phyloP scores from a whole-genome alignment of 2,329 filamentous ascomycete species.

The Pseudogymnoascus sp. region DNA sequence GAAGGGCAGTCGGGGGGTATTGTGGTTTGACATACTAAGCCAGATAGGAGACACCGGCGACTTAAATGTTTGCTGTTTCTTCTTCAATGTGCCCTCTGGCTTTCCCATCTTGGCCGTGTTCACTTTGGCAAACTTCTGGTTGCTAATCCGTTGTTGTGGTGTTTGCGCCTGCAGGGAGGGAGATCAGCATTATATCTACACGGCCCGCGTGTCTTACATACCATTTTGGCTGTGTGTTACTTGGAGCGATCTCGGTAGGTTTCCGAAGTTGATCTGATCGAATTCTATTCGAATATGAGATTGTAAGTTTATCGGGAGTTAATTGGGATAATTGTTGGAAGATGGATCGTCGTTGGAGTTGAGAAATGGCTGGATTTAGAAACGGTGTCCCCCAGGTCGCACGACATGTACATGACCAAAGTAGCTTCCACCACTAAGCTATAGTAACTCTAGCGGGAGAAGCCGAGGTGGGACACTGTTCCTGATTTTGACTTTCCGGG shows the following conservation, averaged over 20 bases:
- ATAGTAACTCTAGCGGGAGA: conserved; percentile 1
- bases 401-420: conserved; percentile 1
- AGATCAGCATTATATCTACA: not conserved
- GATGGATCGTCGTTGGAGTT: conserved; percentile 7
- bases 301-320: not conserved
- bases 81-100: conserved; percentile 57
- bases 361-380: conserved; percentile 1
- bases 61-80: conserved; percentile 44
- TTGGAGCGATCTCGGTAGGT: not conserved
- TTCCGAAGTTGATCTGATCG: conserved; percentile 6
- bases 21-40: conserved; percentile 44
- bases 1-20: not conserved
- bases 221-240: conserved; percentile 17
- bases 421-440: conserved; percentile 3
- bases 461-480: not conserved
- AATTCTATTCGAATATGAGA: not conserved
- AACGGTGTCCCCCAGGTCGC: conserved; percentile 9
- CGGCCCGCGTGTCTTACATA: conserved; percentile 8
- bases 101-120: conserved; percentile 72
- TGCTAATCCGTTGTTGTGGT: conserved; percentile 72
- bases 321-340: not conserved
- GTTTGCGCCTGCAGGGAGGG: conserved; percentile 61
- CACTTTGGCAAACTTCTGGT: conserved; percentile 68
- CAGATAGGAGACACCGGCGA: conserved; percentile 58
- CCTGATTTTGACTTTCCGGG: conserved; percentile 6